phyloP scores from a whole-genome alignment of 2,329 filamentous ascomycete species.

The Botrytis pseudocinerea region DNA sequence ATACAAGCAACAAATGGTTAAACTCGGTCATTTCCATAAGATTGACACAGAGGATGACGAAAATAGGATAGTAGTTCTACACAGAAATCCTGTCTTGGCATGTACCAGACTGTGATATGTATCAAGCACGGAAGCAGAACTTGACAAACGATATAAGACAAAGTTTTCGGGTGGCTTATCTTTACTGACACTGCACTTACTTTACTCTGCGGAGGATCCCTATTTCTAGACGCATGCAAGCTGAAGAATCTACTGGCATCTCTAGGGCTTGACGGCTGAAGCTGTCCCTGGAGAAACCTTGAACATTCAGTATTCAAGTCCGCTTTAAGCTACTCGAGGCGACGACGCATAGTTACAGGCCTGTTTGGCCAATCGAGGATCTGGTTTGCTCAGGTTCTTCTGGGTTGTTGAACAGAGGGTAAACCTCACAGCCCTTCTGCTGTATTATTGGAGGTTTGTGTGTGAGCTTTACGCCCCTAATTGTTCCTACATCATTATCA shows the following conservation, averaged over 20 bases:
- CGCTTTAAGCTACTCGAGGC: too few species aligned
- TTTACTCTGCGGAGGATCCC: too few species aligned
- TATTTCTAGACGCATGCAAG: neutral
- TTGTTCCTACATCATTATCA: too few species aligned
- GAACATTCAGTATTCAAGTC: too few species aligned
- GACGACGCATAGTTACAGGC: too few species aligned
- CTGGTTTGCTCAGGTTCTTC: too few species aligned
- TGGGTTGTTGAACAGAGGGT: too few species aligned
- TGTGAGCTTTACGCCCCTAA: too few species aligned
- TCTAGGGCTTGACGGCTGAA: neutral
- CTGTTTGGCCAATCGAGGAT: too few species aligned
- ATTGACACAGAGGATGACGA: neutral
- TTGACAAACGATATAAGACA: neutral
- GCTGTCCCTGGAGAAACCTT: neutral
- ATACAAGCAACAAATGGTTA: neutral
- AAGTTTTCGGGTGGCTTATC: neutral
- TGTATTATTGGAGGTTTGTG: too few species aligned
- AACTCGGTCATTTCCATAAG: neutral
- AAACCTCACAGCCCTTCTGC: too few species aligned
- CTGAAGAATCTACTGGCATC: neutral
- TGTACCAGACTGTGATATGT: too few species aligned
- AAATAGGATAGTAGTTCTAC: rapidly evolving
- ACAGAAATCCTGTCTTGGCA: neutral
- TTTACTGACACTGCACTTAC: neutral
- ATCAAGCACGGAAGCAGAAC: neutral